These are phyloP conservation scores for Cercospora citrullina DNA, from an alignment of 2,329 filamentous ascomycete species.

Conservation along the genomic window DNA sequence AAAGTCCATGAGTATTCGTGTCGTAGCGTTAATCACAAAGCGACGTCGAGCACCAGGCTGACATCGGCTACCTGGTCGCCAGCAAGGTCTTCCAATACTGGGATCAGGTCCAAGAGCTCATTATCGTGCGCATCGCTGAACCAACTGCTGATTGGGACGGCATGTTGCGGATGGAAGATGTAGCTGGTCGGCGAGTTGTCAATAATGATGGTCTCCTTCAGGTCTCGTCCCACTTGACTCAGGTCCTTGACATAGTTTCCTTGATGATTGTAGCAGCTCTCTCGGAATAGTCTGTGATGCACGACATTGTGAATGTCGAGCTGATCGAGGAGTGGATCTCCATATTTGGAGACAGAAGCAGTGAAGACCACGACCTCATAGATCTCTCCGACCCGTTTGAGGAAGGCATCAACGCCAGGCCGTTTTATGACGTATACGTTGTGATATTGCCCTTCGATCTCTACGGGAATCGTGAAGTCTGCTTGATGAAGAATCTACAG, in stretches of 20 bases:
- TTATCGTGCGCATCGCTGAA: constrained; percentile 99
- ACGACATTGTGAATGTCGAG: constrained; percentile 96
- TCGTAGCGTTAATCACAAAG: constrained; percentile 49
- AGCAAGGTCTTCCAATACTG: constrained; percentile 95
- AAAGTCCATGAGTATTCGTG: constrained; percentile 5
- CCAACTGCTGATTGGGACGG: constrained; percentile 99
- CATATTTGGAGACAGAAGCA: constrained; percentile 98
- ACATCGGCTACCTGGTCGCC: constrained; percentile 88
- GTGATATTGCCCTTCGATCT: constrained; percentile 98
- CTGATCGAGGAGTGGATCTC: constrained; percentile 92
- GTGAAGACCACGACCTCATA: constrained; percentile 99
- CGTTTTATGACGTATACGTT: constrained; percentile 99
- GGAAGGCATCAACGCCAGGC: constrained; percentile 97
- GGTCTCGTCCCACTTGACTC: constrained; percentile 91
- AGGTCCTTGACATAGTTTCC: constrained; percentile 99
- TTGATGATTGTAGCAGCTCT: constrained; percentile 99
- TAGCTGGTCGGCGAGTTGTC: constrained; percentile 99
- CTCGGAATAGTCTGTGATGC: constrained; percentile 92
- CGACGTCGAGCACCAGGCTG: constrained; percentile 93
- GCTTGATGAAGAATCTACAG: constrained; percentile 89
- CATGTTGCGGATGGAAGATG: constrained; percentile 98
- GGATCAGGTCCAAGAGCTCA: constrained; percentile 94
- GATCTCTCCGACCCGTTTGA: constrained; percentile 95
- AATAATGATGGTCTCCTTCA: constrained; percentile 98
- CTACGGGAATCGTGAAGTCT: constrained; percentile 97